Base-by-base conservation (phyloP, 257 asterid genomes). In the Leptodermis oblonga region DNA sequence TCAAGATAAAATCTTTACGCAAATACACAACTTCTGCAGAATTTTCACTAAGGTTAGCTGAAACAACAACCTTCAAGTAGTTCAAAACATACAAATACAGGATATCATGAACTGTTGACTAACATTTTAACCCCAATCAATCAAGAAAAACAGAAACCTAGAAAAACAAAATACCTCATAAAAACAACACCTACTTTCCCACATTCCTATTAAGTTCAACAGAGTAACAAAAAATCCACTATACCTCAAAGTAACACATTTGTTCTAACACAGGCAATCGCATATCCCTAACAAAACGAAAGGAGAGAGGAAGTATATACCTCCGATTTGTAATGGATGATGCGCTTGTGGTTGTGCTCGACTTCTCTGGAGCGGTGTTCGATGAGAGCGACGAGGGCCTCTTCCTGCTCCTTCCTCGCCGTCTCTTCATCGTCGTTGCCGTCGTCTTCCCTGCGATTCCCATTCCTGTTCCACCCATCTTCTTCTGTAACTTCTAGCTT, bases 301-400 rank as follows among this genome's bases (percentile, higher is more conserved):
- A 37, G 23, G n/a, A 54, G 1, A 15, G 39, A 6, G 39, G 11
- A 2, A 18, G 70, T 63, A 39, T 39, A 39, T 4, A 92, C 98
- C 97, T 88, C 93, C 25, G 90, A 60, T 49, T 81, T 82, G 42
- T 92, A 92, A 79, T 86, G 88, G 25, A 79, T 48, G 70, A 90
- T 67, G 36, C 97, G 98, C 37, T 76, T 83, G 75, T 86, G 89
- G 37, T 86, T 83, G 75, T 88, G 92, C 45, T 80, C 84, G 53
- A 90, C 98, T 85, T 92, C 98, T 73, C 83, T 87, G n/a, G 83
- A 67, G 3, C 98, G 96, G 56, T 88, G 96, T 59, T 88, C 98
- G 17, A 83, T 62, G 31, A 92, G 92, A 56, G 91, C 96, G 5
- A 88, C 78, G 22, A 88, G 78, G 41, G 96, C 96, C 80, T 84